Base-by-base conservation (phyloP, 2,329 filamentous ascomycete genomes). In the Penicillium sp. region DNA sequence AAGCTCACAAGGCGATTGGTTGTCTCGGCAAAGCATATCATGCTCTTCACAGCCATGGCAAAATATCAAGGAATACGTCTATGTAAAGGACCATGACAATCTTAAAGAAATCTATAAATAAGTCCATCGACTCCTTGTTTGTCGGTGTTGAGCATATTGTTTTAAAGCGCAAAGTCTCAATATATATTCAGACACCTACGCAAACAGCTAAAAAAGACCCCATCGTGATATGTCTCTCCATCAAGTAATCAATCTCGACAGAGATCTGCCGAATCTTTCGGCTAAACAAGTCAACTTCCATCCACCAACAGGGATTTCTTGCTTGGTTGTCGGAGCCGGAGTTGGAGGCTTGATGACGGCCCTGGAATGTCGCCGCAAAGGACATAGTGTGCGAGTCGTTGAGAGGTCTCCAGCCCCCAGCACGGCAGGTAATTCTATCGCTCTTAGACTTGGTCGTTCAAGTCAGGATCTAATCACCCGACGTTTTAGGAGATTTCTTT, bases 311-410 rank as follows among this genome's bases (percentile, higher is more conserved):
- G 58, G 59, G 5, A 57, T 68, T 35, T 59, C 59, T 7, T 55
- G 64, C 26, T 58, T 68, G 1, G 63, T 70, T 11, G 61, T 66
- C 1, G 67, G 67, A 9, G 65, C 61, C 14, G 68, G 67, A 5
- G 61, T 68, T 6, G 66, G 60, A 11, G 68, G 66, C 18, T 52
- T 70, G 18, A 61, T 63, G 38, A 56, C 65, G 8, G 61, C 61
- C 1, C 53, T 69, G 6, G 67, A 70, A 55, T 66, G 65, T 56
- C 63, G 63, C 54, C 62, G 68, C 33, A 66, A 68, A 49, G 68
- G 67, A 14, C 64, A 67, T 50, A 48, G 64, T 8, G 65, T 68
- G n/a, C 56, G 62, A 18, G 58, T 70, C 20, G 40, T 68, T 3
- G 68, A 70, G 20, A 54, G 33, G 14, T 49, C 50, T 2, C n/a